Conservation (phyloP, 345 rosid species). For the Draba incana region DNA sequence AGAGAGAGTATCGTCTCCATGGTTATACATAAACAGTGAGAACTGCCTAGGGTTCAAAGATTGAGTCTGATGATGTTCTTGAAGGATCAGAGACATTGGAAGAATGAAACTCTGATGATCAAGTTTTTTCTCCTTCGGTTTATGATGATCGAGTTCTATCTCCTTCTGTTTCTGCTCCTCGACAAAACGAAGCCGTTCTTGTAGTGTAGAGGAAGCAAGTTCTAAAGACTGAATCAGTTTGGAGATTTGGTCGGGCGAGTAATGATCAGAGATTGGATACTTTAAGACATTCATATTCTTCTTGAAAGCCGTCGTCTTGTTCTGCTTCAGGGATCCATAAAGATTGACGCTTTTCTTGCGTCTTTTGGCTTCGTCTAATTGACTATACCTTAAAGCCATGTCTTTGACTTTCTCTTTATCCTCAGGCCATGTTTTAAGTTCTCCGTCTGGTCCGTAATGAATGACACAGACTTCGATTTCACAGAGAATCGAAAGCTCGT, state of each 20-base stretch:
- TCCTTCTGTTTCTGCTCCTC: background rate
- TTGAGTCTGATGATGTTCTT: background rate
- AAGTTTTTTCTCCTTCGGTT: background rate
- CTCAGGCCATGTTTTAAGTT: too few species aligned
- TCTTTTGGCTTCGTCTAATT: background rate
- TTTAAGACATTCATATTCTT: background rate
- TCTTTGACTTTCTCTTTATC: too few species aligned
- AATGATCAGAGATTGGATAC: background rate
- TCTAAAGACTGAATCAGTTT: constrained; percentile 13
- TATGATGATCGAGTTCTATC: background rate
- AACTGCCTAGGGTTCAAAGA: constrained; percentile 27
- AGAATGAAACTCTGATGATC: background rate
- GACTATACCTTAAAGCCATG: background rate
- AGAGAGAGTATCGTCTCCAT: constrained; percentile 9
- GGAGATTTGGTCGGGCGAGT: constrained; percentile 3
- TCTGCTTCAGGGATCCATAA: background rate
- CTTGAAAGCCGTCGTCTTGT: background rate
- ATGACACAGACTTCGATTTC: too few species aligned
- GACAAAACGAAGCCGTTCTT: constrained; percentile 14
- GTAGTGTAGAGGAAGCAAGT: background rate
- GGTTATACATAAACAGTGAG: constrained; percentile 15
- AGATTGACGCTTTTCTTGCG: constrained; percentile 12
- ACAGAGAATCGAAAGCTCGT: background rate
- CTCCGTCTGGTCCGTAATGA: background rate
- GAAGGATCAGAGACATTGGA: background rate